Percentiles rank a stretch among this genome's conserved stretches.
Conservation (phyloP, 1,284 basidiomycete genomes). For the Amylostereum areolatum region DNA sequence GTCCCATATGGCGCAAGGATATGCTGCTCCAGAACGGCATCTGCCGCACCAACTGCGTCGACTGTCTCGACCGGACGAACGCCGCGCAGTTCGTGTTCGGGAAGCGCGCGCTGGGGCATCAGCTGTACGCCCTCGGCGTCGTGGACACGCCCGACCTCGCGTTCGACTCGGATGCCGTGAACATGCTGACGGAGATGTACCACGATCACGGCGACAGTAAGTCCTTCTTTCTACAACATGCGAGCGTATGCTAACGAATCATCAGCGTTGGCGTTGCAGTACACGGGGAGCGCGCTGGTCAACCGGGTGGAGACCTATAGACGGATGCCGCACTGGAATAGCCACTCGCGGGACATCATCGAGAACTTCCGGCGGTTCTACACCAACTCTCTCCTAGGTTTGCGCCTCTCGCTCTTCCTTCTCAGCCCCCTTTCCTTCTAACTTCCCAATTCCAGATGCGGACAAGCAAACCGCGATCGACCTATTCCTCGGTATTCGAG, state of each 20-base stretch:
- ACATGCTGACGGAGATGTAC: conserved; percentile 99
- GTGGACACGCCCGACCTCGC: conserved; percentile 80
- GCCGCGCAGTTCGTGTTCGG: conserved; percentile 98
- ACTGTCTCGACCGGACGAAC: conserved; percentile 97
- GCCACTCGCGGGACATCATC: conserved; percentile 95
- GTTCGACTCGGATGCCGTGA: conserved; percentile 94
- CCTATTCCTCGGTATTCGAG: conserved; percentile 85
- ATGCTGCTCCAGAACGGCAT: conserved; percentile 90
- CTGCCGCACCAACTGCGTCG: conserved; percentile 89
- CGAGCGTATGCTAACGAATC: background rate
- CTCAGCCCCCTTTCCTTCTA: conserved; percentile 6
- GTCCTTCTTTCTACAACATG: conserved; percentile 17
- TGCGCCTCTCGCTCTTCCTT: background rate
- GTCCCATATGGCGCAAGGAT: conserved; percentile 45
- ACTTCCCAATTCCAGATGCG: conserved; percentile 54
- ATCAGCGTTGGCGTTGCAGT: conserved; percentile 89
- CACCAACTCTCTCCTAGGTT: conserved; percentile 88
- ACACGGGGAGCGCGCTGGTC: conserved; percentile 93
- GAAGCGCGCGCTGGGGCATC: conserved; percentile 92
- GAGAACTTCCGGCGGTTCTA: conserved; percentile 96
- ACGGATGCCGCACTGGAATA: conserved; percentile 95
- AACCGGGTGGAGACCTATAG: conserved; percentile 97
- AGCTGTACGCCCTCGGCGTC: conserved; percentile 91
- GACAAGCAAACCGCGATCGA: conserved; percentile 99
- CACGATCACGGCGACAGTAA: conserved; percentile 93